Base-by-base conservation (phyloP, 2,329 filamentous ascomycete species). In the Didymella lethalis region DNA sequence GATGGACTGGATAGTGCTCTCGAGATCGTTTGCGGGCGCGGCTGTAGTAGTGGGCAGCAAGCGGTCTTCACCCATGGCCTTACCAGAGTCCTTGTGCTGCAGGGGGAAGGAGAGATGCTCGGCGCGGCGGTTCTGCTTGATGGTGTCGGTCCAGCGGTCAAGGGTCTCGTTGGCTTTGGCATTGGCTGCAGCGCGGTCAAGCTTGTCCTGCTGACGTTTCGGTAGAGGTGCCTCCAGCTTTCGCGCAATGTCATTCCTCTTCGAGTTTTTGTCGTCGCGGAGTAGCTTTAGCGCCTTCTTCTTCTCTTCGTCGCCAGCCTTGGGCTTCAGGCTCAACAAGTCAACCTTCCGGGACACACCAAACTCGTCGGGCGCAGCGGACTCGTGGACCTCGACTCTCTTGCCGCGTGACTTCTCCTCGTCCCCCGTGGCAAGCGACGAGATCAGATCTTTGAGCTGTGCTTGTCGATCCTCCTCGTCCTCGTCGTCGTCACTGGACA, bases 21-120 rank as follows among this genome's bases (percentile, higher is more conserved):
- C 95, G 11, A 98, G 85, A 65, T 95, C 92, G 48, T 89, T 97
- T 56, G 88, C 84, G 0, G 91, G 87, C 47, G 85, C 85, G 34
- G 87, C 83, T 34, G 80, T 77, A 11, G 77, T 77, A 28, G 84
- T 81, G 7, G 85, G 86, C 2, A 91, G 78, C 6, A 92, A 86
- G 36, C 85, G 83, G 40, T 91, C 85, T 70, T 89, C 87, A 23
- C 84, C 87, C 44, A 84, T 75, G 11, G 82, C 77, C 20, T 87
- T 86, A 28, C 83, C 84, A 53, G 84, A 87, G 58, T 88, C 86
- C 38, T 88, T 89, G 69, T 92, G 89, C 2, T 89, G 85, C 0
- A 98, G 83, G 5, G 95, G 95, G 71, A 99, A 99, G 20, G 89
- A 84, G 12, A 99, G 82, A 75, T 97, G 92, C 64, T 98, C 95